Base-by-base conservation (phyloP, 805 yeast genomes). In the Cyberlindnera bimundalis region DNA sequence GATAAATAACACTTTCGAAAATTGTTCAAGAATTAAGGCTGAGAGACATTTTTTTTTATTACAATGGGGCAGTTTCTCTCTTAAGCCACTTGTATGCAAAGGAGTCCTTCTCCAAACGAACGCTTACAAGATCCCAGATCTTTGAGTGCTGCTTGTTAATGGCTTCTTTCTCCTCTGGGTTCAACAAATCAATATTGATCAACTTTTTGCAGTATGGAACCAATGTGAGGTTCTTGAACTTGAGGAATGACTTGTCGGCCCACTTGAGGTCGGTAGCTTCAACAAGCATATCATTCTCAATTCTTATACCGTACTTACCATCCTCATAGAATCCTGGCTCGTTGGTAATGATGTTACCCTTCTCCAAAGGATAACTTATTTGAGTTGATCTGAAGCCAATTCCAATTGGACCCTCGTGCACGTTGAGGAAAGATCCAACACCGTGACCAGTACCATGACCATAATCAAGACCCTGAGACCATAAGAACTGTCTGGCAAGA, bases 371-470 rank as follows among this genome's bases (percentile, higher is more conserved):
- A 32, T 72, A 74, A 9, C 74, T 68, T 25, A 68, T 64, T 19
- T 75, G 64, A 13, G 72, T 66, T 19, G 68, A 63, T 53, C 71
- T 69, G 57, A 61, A 67, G 43, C 84, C 86, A 45, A 93, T 79
- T 13, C 90, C 95, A 40, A 91, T 74, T 1, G 98, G 98, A 0
- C 95, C 93, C 57, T 95, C 96, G 60, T 93, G 99, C 14, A 93
- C 98, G 60, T 84, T 83, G 33, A 95, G 77, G 59, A 74, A 91
- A 16, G 90, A 74, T 2, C 96, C 98, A n/a, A 93, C 84, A 5
- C 99, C 99, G 62, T 93, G 99, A 2, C 98, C 96, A 0, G 98
- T 88, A 9, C 99, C 98, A 62, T 93, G 99, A 48, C 81, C 77
- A 60, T 85, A 93, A 59, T 86, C 93, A 35, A 87, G 67, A 0